Conservation (phyloP, 2,329 filamentous ascomycete genomes). For the Aspergillus amoenus region DNA sequence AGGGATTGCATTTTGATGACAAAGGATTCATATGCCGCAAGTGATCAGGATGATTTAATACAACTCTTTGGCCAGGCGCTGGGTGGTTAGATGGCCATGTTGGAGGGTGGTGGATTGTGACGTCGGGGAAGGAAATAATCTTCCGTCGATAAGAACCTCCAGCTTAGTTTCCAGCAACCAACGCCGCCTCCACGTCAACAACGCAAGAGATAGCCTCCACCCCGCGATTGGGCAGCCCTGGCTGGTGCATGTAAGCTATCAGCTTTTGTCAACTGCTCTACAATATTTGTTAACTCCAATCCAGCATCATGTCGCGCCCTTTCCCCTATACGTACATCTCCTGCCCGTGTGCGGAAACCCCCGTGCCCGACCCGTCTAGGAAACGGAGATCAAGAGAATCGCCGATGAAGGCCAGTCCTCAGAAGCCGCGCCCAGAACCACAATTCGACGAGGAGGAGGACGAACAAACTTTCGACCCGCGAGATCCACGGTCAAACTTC, state of each 20-base stretch:
- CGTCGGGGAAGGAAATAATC: conserved; percentile 4
- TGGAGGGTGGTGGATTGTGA: background rate
- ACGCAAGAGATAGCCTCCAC: background rate
- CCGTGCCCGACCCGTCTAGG: conserved; percentile 40
- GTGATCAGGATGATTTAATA: too few species aligned
- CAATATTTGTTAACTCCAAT: background rate
- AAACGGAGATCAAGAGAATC: conserved; percentile 38
- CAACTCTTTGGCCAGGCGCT: too few species aligned
- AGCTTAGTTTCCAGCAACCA: background rate
- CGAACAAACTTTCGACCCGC: conserved; percentile 81
- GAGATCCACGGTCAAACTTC: conserved; percentile 80
- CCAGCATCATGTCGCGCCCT: conserved; percentile 53
- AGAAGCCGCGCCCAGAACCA: conserved; percentile 21
- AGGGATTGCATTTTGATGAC: conserved; percentile 16
- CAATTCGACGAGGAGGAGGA: conserved; percentile 61
- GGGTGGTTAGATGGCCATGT: background rate
- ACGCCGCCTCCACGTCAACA: conserved; percentile 1
- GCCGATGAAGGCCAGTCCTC: conserved; percentile 31
- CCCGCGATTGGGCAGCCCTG: background rate
- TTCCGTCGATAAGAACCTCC: conserved; percentile 3
- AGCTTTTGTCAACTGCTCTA: background rate
- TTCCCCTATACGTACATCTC: conserved; percentile 67
- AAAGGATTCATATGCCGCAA: background rate
- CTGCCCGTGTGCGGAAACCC: conserved; percentile 60
- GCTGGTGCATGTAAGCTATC: background rate